A percentile compares a stretch with the other conserved stretches of the same genome.
These are phyloP conservation scores for Lactarius hengduanensis DNA, from an alignment of 768 basidiomycete species.

Conservation along the genomic window DNA sequence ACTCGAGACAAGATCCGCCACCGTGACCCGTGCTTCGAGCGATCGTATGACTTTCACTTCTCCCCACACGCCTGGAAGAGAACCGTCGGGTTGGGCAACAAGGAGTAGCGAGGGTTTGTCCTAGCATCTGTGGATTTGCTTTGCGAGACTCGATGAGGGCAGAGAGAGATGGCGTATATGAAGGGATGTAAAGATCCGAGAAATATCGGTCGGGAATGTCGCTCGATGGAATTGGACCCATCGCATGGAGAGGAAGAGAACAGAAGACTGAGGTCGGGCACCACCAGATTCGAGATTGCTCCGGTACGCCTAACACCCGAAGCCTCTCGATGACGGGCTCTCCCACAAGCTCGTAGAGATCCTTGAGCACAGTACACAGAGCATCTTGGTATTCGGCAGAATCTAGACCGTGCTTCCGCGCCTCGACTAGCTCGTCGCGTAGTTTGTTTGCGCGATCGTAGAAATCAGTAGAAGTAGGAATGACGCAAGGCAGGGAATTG, in stretches of 20 bases:
- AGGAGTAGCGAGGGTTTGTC: constrained; percentile 4
- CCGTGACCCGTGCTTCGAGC: not conserved
- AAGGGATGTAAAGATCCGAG: constrained; percentile 11
- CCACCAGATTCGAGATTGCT: constrained; percentile 5
- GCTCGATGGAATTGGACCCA: constrained; percentile 14
- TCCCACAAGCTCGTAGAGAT: constrained; percentile 7
- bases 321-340: constrained; percentile 3
- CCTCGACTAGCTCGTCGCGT: not conserved
- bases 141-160: not conserved
- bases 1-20: not conserved
- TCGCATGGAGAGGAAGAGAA: constrained; percentile 27
- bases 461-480: not conserved
- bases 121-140: not conserved
- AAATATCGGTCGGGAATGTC: not conserved
- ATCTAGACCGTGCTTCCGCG: not conserved
- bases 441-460: constrained; percentile 8
- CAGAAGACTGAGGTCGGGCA: not conserved
- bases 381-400: not conserved
- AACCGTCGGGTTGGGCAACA: constrained; percentile 5
- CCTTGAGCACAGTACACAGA: constrained; percentile 5
- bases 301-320: constrained; percentile 5
- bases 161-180: not conserved
- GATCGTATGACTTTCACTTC: not conserved
- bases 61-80: not conserved
- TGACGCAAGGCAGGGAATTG: too few species aligned